These are phyloP conservation scores for Cutaneotrichosporon cavernicola DNA, from an alignment of 1,284 basidiomycete genomes.

Conservation along the genomic window DNA sequence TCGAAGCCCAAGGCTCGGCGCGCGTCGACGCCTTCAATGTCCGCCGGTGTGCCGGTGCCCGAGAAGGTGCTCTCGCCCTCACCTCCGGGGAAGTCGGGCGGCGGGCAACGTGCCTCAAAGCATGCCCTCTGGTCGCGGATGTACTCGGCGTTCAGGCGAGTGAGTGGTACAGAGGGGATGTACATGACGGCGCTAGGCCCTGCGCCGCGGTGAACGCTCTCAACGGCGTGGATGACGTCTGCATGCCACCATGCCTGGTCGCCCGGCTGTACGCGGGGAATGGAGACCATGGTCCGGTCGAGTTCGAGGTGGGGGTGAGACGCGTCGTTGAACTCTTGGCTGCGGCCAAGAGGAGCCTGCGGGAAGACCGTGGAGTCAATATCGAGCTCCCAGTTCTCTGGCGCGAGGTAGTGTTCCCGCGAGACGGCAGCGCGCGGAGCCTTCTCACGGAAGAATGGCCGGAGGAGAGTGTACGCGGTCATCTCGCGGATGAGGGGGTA, in stretches of 20 bases:
- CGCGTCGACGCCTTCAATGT: slow-evolving; percentile 57
- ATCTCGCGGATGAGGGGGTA: slow-evolving; percentile 72
- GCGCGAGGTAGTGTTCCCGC: slow-evolving; percentile 53
- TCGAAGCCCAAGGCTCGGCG: slow-evolving; percentile 50
- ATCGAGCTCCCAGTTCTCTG: slow-evolving; percentile 66
- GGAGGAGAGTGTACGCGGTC: slow-evolving; percentile 71
- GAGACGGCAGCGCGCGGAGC: slow-evolving; percentile 24
- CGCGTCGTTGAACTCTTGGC: slow-evolving; percentile 63
- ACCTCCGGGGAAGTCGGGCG: slow-evolving; percentile 74
- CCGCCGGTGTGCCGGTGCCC: slow-evolving; percentile 56
- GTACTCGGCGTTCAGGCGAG: slow-evolving; percentile 64
- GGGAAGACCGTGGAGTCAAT: slow-evolving; percentile 63
- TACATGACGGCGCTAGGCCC: slow-evolving; percentile 73
- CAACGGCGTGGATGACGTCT: slow-evolving; percentile 72
- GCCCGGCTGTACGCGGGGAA: slow-evolving; percentile 70
- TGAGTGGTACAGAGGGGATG: slow-evolving; percentile 73
- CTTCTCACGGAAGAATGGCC: slow-evolving; percentile 66
- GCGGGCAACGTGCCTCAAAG: slow-evolving; percentile 62
- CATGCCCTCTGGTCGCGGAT: slow-evolving; percentile 61
- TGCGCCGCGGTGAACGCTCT: slow-evolving; percentile 61
- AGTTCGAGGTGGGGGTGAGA: slow-evolving; percentile 72
- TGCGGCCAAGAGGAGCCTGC: slow-evolving; percentile 61
- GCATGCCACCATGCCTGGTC: slow-evolving; percentile 83
- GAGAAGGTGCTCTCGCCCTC: slow-evolving; percentile 64
- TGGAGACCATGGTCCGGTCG: slow-evolving; percentile 67